These are phyloP conservation scores for Rutstroemia sp. DNA, from an alignment of 2,329 filamentous ascomycete species.

Conservation along the genomic window DNA sequence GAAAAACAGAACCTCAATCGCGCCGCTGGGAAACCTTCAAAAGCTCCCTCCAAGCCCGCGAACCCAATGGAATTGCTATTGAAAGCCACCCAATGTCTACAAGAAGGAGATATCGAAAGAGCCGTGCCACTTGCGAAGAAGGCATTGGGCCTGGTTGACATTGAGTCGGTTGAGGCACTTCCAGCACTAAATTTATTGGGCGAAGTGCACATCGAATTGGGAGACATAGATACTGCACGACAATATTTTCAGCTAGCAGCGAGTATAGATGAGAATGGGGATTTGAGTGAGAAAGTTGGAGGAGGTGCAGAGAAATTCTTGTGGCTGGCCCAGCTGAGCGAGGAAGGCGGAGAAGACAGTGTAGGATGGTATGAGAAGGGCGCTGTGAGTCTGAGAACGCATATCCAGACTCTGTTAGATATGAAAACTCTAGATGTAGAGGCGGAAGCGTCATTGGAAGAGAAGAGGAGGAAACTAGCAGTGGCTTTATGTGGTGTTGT, in stretches of 20 bases:
- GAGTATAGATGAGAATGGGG: conserved; percentile 68
- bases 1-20: conserved; percentile 25
- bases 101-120: conserved; percentile 28
- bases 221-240: conserved; percentile 70
- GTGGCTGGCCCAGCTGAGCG: conserved; percentile 85
- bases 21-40: conserved; percentile 19
- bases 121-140: conserved; percentile 25
- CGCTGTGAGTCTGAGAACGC: conserved; percentile 61
- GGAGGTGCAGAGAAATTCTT: conserved; percentile 91
- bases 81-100: conserved; percentile 25
- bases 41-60: conserved; percentile 19
- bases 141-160: conserved; percentile 22
- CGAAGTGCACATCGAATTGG: conserved; percentile 32
- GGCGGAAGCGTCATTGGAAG: conserved; percentile 42
- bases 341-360: conserved; percentile 59
- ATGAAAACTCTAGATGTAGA: conserved; percentile 36
- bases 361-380: conserved; percentile 64
- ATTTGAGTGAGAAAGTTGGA: conserved; percentile 60
- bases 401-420: conserved; percentile 58
- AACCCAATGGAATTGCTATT: conserved; percentile 21
- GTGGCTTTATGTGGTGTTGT: conserved; percentile 90
- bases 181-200: conserved; percentile 28
- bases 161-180: conserved; percentile 23
- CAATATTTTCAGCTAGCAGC: conserved; percentile 67
- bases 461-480: conserved; percentile 75